These are phyloP conservation scores for Agaricus sinodeliciosus DNA, from an alignment of 768 basidiomycete species.

Conservation along the genomic window DNA sequence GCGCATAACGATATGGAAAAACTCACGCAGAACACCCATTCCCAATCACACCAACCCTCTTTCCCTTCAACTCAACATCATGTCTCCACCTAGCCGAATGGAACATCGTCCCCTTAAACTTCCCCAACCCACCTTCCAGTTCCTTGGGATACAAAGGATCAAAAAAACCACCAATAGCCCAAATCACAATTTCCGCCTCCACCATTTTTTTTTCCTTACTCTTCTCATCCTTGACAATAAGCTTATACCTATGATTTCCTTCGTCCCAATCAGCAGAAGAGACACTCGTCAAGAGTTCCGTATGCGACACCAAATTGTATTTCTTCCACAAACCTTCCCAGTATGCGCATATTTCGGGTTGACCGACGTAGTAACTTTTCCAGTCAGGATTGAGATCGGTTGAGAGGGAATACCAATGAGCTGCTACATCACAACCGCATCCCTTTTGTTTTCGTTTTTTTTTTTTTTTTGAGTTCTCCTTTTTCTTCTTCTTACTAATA, in stretches of 20 bases:
- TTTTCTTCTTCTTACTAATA: too few relatives aligned
- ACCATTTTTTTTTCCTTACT: slow-evolving; percentile 28
- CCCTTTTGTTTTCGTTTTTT: slow-evolving; percentile 25
- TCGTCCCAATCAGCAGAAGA: slow-evolving; percentile 39
- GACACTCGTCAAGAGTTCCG: slow-evolving; percentile 35
- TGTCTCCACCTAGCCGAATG: slow-evolving; percentile 54
- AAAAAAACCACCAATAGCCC: slow-evolving; percentile 46
- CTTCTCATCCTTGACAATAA: slow-evolving; percentile 29
- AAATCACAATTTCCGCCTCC: slow-evolving; percentile 40
- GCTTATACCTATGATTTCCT: slow-evolving; percentile 31
- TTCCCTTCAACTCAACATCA: slow-evolving; percentile 43
- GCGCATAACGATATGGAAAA: background rate
- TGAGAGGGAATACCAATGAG: slow-evolving; percentile 50
- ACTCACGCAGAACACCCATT: slow-evolving; percentile 56
- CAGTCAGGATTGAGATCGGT: slow-evolving; percentile 48
- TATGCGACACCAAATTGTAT: slow-evolving; percentile 33
- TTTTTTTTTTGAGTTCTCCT: background rate
- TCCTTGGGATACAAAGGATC: slow-evolving; percentile 38
- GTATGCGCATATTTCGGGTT: slow-evolving; percentile 46
- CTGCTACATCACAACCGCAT: slow-evolving; percentile 51
- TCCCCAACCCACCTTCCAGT: slow-evolving; percentile 30
- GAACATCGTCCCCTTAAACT: slow-evolving; percentile 43
- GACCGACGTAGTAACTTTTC: slow-evolving; percentile 37
- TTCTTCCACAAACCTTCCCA: slow-evolving; percentile 42
- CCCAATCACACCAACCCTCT: slow-evolving; percentile 54